Conservation (phyloP, 1,284 basidiomycete species). For the Amylostereum chailletii region DNA sequence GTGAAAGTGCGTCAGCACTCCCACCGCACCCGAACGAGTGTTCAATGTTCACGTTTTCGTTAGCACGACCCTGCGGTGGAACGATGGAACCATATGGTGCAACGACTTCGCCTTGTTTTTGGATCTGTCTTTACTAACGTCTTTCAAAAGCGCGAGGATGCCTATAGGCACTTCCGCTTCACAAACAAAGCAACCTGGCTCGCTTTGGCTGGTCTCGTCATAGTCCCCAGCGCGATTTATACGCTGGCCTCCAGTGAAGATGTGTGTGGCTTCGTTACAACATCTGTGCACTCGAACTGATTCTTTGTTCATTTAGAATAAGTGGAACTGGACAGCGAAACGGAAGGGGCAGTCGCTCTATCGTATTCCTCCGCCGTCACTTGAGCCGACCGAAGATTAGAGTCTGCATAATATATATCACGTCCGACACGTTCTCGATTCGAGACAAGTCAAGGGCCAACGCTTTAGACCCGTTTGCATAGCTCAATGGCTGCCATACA, state of each 20-base stretch:
- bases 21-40: background rate
- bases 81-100: conserved; percentile 71
- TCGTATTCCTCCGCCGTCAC: conserved; percentile 6
- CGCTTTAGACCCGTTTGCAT: conserved; percentile 67
- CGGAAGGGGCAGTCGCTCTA: conserved; percentile 27
- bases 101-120: conserved; percentile 12
- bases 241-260: conserved; percentile 24
- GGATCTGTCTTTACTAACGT: conserved; percentile 7
- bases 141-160: conserved; percentile 62
- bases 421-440: conserved; percentile 7
- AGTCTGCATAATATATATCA: conserved; percentile 6
- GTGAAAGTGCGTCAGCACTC: conserved; percentile 17
- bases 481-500: conserved; percentile 88
- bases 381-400: conserved; percentile 10
- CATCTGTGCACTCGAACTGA: background rate
- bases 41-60: background rate
- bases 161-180: conserved; percentile 74
- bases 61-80: conserved; percentile 76
- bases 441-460: background rate
- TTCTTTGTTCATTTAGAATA: conserved; percentile 17
- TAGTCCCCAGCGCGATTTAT: conserved; percentile 38
- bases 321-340: conserved; percentile 29
- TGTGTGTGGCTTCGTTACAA: conserved; percentile 23
- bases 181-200: conserved; percentile 52
- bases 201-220: conserved; percentile 37